Evolutionary conservation across 2,329 filamentous ascomycete genomes (phyloP).

Genomic region (Colletotrichum brevisporum): DNA sequence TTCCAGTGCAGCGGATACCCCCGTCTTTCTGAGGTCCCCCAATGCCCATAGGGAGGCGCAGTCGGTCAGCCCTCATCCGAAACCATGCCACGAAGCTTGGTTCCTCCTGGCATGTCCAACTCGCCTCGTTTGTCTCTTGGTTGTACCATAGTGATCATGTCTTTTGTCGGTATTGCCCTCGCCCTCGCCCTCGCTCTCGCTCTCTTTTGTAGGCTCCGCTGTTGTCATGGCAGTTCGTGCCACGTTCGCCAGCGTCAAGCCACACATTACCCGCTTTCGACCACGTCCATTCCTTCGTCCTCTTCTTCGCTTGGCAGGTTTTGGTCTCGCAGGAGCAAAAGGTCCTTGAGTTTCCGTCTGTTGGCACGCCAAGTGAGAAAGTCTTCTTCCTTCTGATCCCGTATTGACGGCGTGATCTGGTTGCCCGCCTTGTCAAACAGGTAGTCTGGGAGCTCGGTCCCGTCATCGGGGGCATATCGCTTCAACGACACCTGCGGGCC

Average conservation of each 20-base stretch:
- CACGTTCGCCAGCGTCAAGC: neutral
- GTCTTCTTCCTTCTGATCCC: conserved; percentile 66
- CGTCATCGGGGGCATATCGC: conserved; percentile 40
- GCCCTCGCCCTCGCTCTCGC: neutral
- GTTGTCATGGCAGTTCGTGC: neutral
- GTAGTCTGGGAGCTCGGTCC: conserved; percentile 59
- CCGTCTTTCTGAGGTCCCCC: conserved; percentile 11
- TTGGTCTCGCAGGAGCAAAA: conserved; percentile 60
- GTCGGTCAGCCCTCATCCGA: conserved; percentile 34
- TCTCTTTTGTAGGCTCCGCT: neutral
- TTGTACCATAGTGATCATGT: neutral
- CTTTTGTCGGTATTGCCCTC: neutral
- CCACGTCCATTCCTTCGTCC: conserved; percentile 46
- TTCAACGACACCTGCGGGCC: conserved; percentile 55
- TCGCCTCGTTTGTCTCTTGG: conserved; percentile 15
- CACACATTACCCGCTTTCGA: conserved; percentile 4
- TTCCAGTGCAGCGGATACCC: conserved; percentile 7
- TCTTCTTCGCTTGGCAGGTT: conserved; percentile 61
- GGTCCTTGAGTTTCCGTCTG: conserved; percentile 58
- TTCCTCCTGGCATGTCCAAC: conserved; percentile 15
- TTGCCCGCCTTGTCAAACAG: conserved; percentile 66
- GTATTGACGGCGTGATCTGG: conserved; percentile 72
- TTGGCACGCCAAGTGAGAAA: conserved; percentile 60
- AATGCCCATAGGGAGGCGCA: conserved; percentile 32
- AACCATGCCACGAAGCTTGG: conserved; percentile 33